phyloP scores from a whole-genome alignment of 495 filamentous ascomycete species.

The Friedmanniomyces endolithicus region DNA sequence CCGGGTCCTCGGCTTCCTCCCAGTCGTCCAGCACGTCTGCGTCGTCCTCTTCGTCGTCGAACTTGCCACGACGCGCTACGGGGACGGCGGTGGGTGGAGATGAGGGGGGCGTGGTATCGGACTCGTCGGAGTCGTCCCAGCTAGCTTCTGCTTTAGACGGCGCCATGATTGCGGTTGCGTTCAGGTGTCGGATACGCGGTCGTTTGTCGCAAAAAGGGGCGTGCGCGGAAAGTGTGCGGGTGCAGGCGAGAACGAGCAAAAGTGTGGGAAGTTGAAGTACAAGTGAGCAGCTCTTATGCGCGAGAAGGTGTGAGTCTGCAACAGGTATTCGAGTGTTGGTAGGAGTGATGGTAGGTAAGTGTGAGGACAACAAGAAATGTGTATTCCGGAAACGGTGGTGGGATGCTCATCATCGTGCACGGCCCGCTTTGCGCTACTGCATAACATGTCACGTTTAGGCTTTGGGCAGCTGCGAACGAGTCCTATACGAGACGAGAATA shows the following conservation, averaged over 20 bases:
- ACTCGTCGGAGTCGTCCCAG: conserved; percentile 54
- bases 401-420: too few relatives aligned
- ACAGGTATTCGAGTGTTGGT: too few relatives aligned
- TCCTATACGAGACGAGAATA: too few relatives aligned
- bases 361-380: too few relatives aligned
- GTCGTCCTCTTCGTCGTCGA: conserved; percentile 84
- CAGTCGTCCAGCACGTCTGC: conserved; percentile 93
- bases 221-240: neutral
- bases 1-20: conserved; percentile 94
- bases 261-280: too few relatives aligned
- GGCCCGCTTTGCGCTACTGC: too few relatives aligned
- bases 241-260: neutral
- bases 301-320: too few relatives aligned
- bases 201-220: neutral
- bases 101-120: conserved; percentile 47
- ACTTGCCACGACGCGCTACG: conserved; percentile 50
- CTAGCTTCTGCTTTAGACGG: conserved; percentile 15
- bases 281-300: too few relatives aligned
- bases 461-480: too few relatives aligned
- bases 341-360: too few relatives aligned
- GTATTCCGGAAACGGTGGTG: too few relatives aligned
- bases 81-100: conserved; percentile 46
- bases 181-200: neutral
- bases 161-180: conserved; percentile 19
- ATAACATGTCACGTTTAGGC: too few relatives aligned